Evolutionary conservation across 495 filamentous ascomycete genomes (phyloP).

Genomic region (Acidomyces sp.): DNA sequence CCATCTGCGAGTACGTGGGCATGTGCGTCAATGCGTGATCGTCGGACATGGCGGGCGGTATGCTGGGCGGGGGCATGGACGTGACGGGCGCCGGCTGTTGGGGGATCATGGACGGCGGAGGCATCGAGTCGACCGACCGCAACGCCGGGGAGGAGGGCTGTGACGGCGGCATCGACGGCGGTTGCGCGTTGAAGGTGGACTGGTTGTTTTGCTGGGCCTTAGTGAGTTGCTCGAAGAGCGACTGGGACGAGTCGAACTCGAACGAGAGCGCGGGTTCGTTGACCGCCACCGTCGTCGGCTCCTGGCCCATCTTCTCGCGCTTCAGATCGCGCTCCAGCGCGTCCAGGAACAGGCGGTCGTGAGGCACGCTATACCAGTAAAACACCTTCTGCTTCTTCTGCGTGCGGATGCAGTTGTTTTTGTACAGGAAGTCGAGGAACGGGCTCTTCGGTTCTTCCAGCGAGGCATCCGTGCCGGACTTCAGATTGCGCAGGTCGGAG

Average conservation of each 20-base stretch:
- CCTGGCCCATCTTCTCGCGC: constrained; percentile 97
- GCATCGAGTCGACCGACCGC: constrained; percentile 80
- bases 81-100: constrained; percentile 32
- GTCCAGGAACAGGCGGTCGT: constrained; percentile 94
- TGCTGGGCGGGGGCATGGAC: constrained; percentile 42
- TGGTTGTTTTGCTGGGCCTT: constrained; percentile 98
- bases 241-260: constrained; percentile 97
- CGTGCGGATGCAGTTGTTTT: constrained; percentile 99
- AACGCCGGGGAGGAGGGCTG: constrained; percentile 75
- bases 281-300: constrained; percentile 90
- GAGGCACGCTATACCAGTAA: constrained; percentile 98
- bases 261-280: constrained; percentile 95
- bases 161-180: constrained; percentile 47
- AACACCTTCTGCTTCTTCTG: constrained; percentile 99
- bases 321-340: constrained; percentile 94
- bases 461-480: constrained; percentile 96
- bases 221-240: constrained; percentile 97
- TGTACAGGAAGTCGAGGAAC: constrained; percentile 97
- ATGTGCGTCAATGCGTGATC: constrained; percentile 62
- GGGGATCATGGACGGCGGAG: constrained; percentile 61
- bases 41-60: constrained; percentile 46
- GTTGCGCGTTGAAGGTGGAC: constrained; percentile 81
- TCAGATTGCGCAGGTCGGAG: constrained; percentile 93
- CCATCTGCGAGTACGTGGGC: constrained; percentile 40
- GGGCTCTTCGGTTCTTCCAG: constrained; percentile 97